A percentile compares a stretch with the other conserved stretches of the same genome.
Evolutionary conservation across 2,329 filamentous ascomycete genomes (phyloP).

Genomic region (Cordyceps cateniannulata): DNA sequence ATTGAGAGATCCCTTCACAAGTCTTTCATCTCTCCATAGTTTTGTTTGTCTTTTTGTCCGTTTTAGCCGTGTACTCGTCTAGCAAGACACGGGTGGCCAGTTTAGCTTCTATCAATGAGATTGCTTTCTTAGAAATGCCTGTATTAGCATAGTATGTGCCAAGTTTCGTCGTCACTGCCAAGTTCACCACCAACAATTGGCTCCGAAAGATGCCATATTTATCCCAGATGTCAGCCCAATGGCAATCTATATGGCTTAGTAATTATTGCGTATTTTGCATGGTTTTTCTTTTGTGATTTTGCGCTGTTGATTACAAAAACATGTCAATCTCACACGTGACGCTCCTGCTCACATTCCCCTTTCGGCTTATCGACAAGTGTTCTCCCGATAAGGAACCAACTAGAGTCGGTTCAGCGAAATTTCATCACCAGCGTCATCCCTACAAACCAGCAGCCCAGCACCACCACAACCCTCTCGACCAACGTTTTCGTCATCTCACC

Average conservation of each 20-base stretch:
- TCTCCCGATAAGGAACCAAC: not conserved
- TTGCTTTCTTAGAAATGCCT: not conserved
- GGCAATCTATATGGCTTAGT: not conserved
- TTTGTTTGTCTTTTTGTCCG: too few species aligned
- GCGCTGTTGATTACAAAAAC: too few species aligned
- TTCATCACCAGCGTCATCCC: slow-evolving; percentile 10
- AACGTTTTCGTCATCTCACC: not conserved
- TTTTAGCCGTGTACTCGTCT: not conserved
- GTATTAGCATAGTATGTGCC: too few species aligned
- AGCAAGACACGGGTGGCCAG: not conserved
- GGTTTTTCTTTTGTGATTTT: not conserved
- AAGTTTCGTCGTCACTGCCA: too few species aligned
- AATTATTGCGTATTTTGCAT: not conserved
- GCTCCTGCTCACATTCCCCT: not conserved
- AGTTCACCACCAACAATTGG: too few species aligned
- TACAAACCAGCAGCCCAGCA: not conserved
- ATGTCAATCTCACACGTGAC: too few species aligned
- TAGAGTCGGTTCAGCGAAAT: not conserved
- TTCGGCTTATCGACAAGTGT: slow-evolving; percentile 12
- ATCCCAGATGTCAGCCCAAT: too few species aligned
- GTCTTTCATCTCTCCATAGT: not conserved
- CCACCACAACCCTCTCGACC: not conserved
- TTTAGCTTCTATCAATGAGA: not conserved
- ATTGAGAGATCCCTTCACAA: not conserved
- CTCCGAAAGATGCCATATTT: too few species aligned